Base-by-base conservation (phyloP, 2,329 filamentous ascomycete species). In the Fusarium sambucinum region DNA sequence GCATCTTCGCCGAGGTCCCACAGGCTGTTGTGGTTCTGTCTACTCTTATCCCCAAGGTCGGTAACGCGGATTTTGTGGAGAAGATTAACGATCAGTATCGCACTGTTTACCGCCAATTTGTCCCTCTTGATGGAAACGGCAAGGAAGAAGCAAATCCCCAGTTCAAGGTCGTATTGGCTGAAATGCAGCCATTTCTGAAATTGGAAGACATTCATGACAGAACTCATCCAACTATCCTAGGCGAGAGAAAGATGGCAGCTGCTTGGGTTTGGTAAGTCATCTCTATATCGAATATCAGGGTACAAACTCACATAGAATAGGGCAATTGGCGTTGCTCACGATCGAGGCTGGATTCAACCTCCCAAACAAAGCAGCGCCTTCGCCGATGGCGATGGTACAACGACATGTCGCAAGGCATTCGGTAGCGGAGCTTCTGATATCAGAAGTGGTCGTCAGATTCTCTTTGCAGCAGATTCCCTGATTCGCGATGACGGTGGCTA, bases 1-100 rank as follows among this genome's bases (percentile, higher is more conserved):
- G 51, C 13, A 54, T 54, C 2, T 54, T 54, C 13, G 40, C 51
- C 21, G 51, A 54, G 21, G 51, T 54, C 3, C 51, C 51, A 2
- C 51, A 54, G 14, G 51, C 51, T 29, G 51, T 54, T 2, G 51
- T 54, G 8, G 40, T 54, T 21, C 29, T 54, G 13, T 54, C 51
- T 37, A 54, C 40, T 21, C 51, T 54, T 3, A 32, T 54, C 8
- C 51, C 51, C 12, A 54, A 54, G 21, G 29, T 29, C 13, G 23
- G 19, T 9, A 54, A 54, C 32, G 51, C 23, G 37, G 21, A 54
- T 6, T 54, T 37, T 16, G 51, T 45, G 6, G 40, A 21, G 10
- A 54, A 35, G 23, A 45, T 54, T 21, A 54, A 54, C 13, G 30
- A 45, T 3, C 51, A 54, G 29, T 54, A 54, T 10, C 40, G 51